These are phyloP conservation scores for Symbiodinium natans DNA, from an alignment of 73 alveolate genomes.

Conservation along the genomic window DNA sequence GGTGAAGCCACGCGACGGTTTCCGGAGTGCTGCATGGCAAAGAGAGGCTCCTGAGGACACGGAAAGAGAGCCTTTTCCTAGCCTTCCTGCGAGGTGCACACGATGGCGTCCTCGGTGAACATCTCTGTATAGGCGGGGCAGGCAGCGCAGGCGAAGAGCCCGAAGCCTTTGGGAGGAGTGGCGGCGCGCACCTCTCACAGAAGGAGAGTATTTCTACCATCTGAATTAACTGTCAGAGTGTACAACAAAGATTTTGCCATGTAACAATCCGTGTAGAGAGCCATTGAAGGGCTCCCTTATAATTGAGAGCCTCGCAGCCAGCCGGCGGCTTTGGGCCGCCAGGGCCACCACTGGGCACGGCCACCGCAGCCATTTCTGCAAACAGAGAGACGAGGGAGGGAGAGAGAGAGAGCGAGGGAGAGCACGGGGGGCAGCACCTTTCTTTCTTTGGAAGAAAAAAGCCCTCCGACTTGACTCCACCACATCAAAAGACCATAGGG, in stretches of 20 bases:
- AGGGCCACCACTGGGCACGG: conserved; percentile 51
- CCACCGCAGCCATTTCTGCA: conserved; percentile 16
- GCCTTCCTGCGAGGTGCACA: not conserved
- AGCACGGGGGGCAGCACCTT: no score
- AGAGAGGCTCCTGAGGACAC: conserved; percentile 45
- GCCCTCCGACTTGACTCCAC: no score
- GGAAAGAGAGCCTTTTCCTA: not conserved
- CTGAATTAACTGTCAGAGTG: no score
- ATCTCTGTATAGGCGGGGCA: conserved; percentile 44
- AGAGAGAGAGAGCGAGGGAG: no score
- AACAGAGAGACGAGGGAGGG: no score
- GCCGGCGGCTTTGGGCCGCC: conserved; percentile 46
- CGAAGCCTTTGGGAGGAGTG: conserved; percentile 49
- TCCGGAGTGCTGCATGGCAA: conserved; percentile 78
- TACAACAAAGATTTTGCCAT: no score
- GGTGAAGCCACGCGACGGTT: conserved; percentile 51
- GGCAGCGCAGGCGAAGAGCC: conserved; percentile 35
- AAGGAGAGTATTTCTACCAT: no score
- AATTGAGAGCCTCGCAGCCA: conserved; percentile 49
- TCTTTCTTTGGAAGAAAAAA: no score
- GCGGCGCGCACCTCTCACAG: conserved; percentile 36
- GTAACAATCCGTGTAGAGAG: no score
- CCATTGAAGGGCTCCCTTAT: no score
- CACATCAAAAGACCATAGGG: no score
- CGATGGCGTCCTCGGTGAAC: conserved; percentile 41